Conservation (phyloP, 345 rosid genomes). For the Microthlaspi erraticum region DNA sequence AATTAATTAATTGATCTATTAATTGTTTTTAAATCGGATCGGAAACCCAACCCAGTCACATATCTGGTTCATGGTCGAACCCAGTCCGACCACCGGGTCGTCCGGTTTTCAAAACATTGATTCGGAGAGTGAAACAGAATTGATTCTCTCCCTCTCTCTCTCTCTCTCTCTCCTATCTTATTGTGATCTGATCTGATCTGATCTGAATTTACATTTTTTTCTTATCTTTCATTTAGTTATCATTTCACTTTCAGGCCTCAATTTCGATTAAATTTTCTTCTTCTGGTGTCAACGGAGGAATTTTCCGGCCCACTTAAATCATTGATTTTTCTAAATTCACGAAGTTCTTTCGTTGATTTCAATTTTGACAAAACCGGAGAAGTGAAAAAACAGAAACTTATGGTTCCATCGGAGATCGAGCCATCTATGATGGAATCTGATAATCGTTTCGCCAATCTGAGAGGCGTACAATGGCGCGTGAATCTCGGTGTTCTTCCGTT, state of each 20-base stretch:
- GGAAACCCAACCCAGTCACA: too few species aligned
- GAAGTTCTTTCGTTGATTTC: neutral
- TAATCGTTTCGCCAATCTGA: conserved; percentile 52
- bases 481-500: conserved; percentile 79
- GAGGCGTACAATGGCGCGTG: conserved; percentile 90
- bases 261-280: conserved; percentile 16
- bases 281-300: conserved; percentile 16
- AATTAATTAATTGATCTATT: too few species aligned
- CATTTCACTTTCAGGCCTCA: too few species aligned
- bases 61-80: too few species aligned
- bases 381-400: conserved; percentile 9
- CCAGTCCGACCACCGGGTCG: too few species aligned
- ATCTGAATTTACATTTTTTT: conserved; percentile 1
- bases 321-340: neutral
- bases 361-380: conserved; percentile 7
- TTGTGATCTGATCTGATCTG: conserved; percentile 41
- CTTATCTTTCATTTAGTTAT: neutral
- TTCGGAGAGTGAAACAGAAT: conserved; percentile 30
- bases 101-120: too few species aligned
- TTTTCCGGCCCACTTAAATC: conserved; percentile 18
- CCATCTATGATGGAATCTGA: conserved; percentile 18
- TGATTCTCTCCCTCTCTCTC: conserved; percentile 24
- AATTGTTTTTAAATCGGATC: too few species aligned
- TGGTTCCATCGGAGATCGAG: conserved; percentile 36
- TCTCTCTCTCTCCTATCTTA: conserved; percentile 25